These are phyloP conservation scores for Phoenix dactylifera DNA, from an alignment of 176 grass and related monocot species.

Conservation along the genomic window DNA sequence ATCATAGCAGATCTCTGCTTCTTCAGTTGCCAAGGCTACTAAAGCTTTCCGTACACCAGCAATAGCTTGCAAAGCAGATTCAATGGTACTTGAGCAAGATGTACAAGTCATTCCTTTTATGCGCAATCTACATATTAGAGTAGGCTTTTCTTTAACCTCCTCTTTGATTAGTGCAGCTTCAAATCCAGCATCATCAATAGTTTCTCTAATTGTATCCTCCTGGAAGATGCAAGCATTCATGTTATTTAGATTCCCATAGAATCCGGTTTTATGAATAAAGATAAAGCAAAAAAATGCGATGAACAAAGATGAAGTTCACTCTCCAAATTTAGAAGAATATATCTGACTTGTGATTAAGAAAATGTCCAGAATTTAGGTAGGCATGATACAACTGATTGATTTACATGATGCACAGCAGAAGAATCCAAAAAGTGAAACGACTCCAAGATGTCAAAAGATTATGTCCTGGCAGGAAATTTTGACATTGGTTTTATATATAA, in stretches of 20 bases:
- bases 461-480: too few species aligned
- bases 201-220: constrained; percentile 75
- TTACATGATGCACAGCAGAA: too few species aligned
- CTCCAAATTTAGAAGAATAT: too few species aligned
- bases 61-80: constrained; percentile 57
- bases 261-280: too few species aligned
- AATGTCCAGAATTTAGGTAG: too few species aligned
- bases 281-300: too few species aligned
- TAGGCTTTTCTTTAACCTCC: constrained; percentile 57
- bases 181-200: constrained; percentile 83
- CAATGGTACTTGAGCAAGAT: constrained; percentile 60
- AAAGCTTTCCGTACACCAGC: constrained; percentile 69
- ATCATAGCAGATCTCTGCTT: constrained; percentile 74
- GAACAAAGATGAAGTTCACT: too few species aligned
- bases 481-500: too few species aligned
- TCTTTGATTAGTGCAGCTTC: constrained; percentile 58
- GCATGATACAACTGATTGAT: too few species aligned
- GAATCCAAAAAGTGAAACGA: too few species aligned
- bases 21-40: constrained; percentile 82
- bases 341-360: too few species aligned
- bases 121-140: constrained; percentile 64
- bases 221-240: constrained; percentile 33
- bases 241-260: background rate
- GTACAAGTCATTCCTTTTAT: constrained; percentile 95
- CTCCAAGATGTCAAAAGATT: too few species aligned